Base-by-base conservation (phyloP, 1,139 yeast genomes). In the Ogataea hybrid region DNA sequence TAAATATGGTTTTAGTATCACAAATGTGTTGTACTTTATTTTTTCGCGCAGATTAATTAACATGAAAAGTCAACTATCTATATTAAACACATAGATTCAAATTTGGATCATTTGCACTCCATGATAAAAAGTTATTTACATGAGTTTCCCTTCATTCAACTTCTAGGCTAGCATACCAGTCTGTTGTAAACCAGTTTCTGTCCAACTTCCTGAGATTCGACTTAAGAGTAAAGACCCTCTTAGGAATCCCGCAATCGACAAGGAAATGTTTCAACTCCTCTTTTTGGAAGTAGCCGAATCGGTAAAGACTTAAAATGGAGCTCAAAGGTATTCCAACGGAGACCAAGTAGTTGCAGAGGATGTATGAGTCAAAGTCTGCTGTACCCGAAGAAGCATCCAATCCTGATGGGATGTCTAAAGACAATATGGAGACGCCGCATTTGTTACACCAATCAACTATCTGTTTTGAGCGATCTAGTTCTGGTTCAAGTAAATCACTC, bases 381-480 rank as follows among this genome's bases (percentile, higher is more conserved):
- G 81, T 72, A 7, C 96, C 96, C 0, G 94, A 81, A 4, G 95
- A 87, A 7, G 94, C 84, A 57, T 88, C 96, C 32, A 85, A 70
- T 6, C 96, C 96, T 0, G 90, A 76, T 3, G 96, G 94, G 25
- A 85, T 77, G 56, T 88, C 96, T 21, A 89, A 62, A 0, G 95
- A 84, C 68, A 86, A 67, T 11, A 81, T 66, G 37, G 77, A 74
- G 7, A 73, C 66, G 35, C 67, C 66, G 30, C 67, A 69, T 11
- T 59, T 68, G 50, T 84, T 84, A 48, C 85, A 77, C 96, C 96
- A 89, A 14, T 64, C 64, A 22, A 86, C 72, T 18, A 84, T 55
- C n/a, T 65, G 58, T 7, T 57, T 53, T n/a, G 77, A 75, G 4
- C 64, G 63, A 22, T 66, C 58, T 22, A 74, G 63, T 44, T 77